These are phyloP conservation scores for Xenoacremonium recifei DNA, from an alignment of 2,329 filamentous ascomycete genomes.

Conservation along the genomic window DNA sequence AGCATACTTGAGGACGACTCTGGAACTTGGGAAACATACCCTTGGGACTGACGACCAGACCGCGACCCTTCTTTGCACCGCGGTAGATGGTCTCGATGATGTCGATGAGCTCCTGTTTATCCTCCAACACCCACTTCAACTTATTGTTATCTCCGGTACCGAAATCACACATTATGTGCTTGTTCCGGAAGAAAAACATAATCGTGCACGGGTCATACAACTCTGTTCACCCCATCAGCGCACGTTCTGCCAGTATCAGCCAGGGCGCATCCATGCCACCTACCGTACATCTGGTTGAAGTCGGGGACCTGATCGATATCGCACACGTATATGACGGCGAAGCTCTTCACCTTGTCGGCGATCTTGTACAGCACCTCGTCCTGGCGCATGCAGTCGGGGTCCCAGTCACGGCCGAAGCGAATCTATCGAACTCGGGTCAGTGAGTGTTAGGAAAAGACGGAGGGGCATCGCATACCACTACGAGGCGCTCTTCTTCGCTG, in stretches of 20 bases:
- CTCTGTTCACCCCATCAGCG: slow-evolving; percentile 30
- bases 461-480: too few relatives aligned
- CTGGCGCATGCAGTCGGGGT: slow-evolving; percentile 69
- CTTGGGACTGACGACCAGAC: slow-evolving; percentile 95
- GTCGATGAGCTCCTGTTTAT: slow-evolving; percentile 98
- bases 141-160: slow-evolving; percentile 99
- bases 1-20: neutral
- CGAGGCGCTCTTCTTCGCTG: slow-evolving; percentile 85
- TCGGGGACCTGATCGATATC: slow-evolving; percentile 88
- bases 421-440: too few relatives aligned
- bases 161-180: slow-evolving; percentile 98
- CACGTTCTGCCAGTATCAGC: neutral
- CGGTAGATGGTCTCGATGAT: slow-evolving; percentile 98
- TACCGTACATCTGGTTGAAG: slow-evolving; percentile 92
- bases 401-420: slow-evolving; percentile 85
- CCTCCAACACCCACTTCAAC: slow-evolving; percentile 88
- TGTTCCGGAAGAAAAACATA: slow-evolving; percentile 97
- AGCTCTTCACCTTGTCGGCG: slow-evolving; percentile 90
- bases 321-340: slow-evolving; percentile 89
- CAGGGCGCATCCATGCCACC: slow-evolving; percentile 8
- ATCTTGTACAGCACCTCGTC: slow-evolving; percentile 96
- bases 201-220: slow-evolving; percentile 89
- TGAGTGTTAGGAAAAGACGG: too few relatives aligned
- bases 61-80: slow-evolving; percentile 96
- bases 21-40: slow-evolving; percentile 32